Evolutionary conservation across 768 basidiomycete genomes (phyloP), one percentile per base, ranked within the genome.

Genomic region (Leccinum rimulosum): DNA sequence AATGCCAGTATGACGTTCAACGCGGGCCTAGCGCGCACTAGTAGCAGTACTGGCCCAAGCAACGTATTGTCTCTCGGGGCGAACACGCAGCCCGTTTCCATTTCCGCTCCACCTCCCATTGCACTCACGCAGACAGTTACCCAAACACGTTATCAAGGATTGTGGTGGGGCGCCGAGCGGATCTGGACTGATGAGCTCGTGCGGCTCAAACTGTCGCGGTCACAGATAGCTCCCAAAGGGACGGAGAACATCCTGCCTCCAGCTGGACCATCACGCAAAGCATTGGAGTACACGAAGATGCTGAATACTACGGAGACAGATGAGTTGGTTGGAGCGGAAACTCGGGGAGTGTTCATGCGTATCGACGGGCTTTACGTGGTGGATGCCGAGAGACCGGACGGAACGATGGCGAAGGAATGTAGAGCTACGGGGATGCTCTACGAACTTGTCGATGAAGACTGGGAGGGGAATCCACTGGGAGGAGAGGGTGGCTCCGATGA

Each of bases 161-260:
- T 95, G 8, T 96, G 92, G 92, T 91, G 89, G 88, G 94, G 94
- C 8, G 84, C 87, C 1, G 93, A 95, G 67, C 82, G 91, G 31
- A 90, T 95, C 55, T 96, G 93, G 93, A 77, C 81, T 5, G 90
- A 89, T 59, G 93, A 96, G 61, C 81, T 95, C 56, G 82, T 95
- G 38, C 83, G 93, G 25, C 77, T 96, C 52, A 91, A 91, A 66
- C 72, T 88, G 27, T 81, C 85, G 1, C 81, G 90, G 40, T 75
- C 79, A 35, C 83, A 84, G 61, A 77, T 92, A 57, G 88, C 88
- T 12, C 89, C 89, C 6, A 65, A 77, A 38, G 90, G 91, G 22
- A 79, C 81, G 2, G 78, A 80, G 49, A 70, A 82, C 58, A 85
- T 93, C 45, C 71, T 79, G 3, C 74, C 85, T 1, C 85, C 90